phyloP scores from a whole-genome alignment of 768 basidiomycete species.

The Macrolepiota dolichaula region DNA sequence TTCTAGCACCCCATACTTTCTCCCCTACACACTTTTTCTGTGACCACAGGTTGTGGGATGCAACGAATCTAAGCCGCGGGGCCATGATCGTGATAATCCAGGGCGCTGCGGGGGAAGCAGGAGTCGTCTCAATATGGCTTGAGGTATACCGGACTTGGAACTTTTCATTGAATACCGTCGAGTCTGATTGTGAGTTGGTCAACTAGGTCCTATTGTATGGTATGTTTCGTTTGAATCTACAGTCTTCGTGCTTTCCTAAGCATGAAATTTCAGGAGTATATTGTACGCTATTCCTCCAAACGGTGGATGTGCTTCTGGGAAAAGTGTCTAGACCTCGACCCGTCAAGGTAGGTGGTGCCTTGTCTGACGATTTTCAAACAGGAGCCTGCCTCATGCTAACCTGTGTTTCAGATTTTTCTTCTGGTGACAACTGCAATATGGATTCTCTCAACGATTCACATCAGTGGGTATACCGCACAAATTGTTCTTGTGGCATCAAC shows the following conservation, averaged over 20 bases:
- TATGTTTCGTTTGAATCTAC: neutral
- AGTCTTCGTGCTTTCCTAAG: neutral
- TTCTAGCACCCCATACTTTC: too few species aligned
- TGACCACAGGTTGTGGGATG: neutral
- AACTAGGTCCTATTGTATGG: neutral
- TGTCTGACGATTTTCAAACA: neutral
- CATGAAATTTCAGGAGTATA: neutral
- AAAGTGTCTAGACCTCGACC: conserved; percentile 10
- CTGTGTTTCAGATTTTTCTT: neutral
- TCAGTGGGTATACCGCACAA: conserved; percentile 9
- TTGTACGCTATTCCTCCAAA: conserved; percentile 13
- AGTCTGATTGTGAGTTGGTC: neutral
- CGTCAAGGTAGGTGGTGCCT: conserved; percentile 10
- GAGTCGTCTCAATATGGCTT: neutral
- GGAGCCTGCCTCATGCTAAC: neutral
- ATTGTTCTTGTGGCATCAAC: neutral
- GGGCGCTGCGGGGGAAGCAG: neutral
- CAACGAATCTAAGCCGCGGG: neutral
- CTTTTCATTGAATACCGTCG: neutral
- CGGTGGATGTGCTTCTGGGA: conserved; percentile 14
- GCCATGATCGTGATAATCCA: neutral
- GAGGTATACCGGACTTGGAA: neutral
- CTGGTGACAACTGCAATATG: neutral
- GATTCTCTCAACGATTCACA: conserved; percentile 13
- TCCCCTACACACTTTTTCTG: too few species aligned